phyloP scores from a whole-genome alignment of 495 filamentous ascomycete genomes.

The Amorphotheca resinae region DNA sequence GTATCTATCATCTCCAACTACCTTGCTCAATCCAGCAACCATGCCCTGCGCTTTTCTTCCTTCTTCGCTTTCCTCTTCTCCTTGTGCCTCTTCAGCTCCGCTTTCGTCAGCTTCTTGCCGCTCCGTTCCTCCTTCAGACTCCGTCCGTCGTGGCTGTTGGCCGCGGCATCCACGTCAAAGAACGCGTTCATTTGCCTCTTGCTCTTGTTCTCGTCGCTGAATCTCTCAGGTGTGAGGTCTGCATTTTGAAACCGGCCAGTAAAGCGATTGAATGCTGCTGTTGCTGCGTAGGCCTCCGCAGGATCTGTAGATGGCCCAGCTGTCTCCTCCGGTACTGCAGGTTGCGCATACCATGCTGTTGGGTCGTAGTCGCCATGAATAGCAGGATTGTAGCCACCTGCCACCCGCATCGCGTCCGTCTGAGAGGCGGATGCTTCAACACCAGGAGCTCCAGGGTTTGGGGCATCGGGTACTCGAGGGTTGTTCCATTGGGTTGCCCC shows the following conservation, averaged over 20 bases:
- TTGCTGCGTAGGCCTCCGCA: conserved; percentile 40
- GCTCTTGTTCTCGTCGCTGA: conserved; percentile 83
- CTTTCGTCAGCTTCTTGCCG: conserved; percentile 75
- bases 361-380: conserved; percentile 96
- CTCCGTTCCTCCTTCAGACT: conserved; percentile 85
- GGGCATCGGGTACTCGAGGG: conserved; percentile 52
- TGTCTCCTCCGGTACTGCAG: conserved; percentile 15
- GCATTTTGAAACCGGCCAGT: conserved; percentile 72
- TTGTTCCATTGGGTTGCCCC: conserved; percentile 77
- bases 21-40: conserved; percentile 62
- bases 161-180: conserved; percentile 96
- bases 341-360: conserved; percentile 76
- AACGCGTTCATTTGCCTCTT: conserved; percentile 84
- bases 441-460: conserved; percentile 21
- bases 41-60: conserved; percentile 87
- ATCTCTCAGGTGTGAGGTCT: conserved; percentile 51
- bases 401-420: conserved; percentile 24
- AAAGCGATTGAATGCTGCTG: conserved; percentile 80
- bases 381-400: conserved; percentile 82
- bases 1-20: neutral
- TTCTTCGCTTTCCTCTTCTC: conserved; percentile 66
- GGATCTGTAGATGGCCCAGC: conserved; percentile 14
- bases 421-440: conserved; percentile 2
- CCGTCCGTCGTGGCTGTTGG: conserved; percentile 82
- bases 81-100: conserved; percentile 65